Evolutionary conservation across 345 rosid genomes (phyloP), one percentile per base, ranked within the genome.

Genomic region (Arabis hirsuta): DNA sequence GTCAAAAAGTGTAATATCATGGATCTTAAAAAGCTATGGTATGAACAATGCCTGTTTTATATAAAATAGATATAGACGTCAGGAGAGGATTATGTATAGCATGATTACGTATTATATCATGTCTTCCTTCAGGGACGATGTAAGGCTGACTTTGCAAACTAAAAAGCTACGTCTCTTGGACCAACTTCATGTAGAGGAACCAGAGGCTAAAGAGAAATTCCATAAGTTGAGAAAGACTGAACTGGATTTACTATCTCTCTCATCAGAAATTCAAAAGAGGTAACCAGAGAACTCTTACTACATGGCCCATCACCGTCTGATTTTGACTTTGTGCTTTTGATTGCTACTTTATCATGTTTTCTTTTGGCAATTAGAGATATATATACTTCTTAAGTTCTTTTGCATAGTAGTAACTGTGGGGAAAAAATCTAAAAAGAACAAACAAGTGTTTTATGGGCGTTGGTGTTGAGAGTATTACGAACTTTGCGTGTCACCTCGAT

Each of bases 221-320:
- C 82, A 73, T 41, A 84, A 84, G 70, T 65, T 90, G 76, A 83
- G 82, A 78, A 86, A 84, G 73, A 76, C 72, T 71, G 82, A 89
- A 61, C 65, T 72, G 57, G 94, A 89, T 65, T 65, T 64, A 55
- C 82, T 78, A 42, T 80, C 81, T 22, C 48, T 87, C 65, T 67
- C 71, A 31, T 89, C 82, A 78, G 94, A 89, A 81, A 84, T 79
- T 42, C 72, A 44, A 22, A 87, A 76, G 79, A 79, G 91, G 97
- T 87, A 78, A 73, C 36, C 52, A 68, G 39, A 53, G 65, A 54
- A 60, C 50, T 51, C 60, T 13, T 62, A 61, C 22, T 26, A 65
- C 70, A 63, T 43, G 54, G 12, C 44, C 38, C 45, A 53, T 43
- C 47, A 31, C 36, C 41, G 22, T 69, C 38, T 67, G 62, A 9